Base-by-base conservation (phyloP, 176 grass and related monocot species). In the Oryza glaberrima region DNA sequence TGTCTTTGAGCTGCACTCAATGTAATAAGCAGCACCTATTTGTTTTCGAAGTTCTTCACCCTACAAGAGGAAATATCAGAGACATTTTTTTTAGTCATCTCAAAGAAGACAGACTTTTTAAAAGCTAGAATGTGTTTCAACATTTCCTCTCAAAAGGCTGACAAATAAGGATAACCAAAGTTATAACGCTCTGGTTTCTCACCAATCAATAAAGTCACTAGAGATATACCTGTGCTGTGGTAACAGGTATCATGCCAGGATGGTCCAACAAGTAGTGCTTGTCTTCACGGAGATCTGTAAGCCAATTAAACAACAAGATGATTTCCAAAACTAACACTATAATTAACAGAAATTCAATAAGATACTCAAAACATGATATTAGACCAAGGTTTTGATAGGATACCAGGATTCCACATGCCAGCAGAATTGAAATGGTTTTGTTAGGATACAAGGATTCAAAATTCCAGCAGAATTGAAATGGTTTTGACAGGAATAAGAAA, bases 1-100 rank as follows among this genome's bases (percentile, higher is more conserved):
- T 77, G 96, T 99, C 91, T 94, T 99, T 88, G 96, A 99, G 81
- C 96, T 99, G 82, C 96, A 99, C n/a, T 99, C 96, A 20, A 94
- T 82, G 84, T 99, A 99, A 94, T 94, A 94, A 58, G 85, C 72
- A 69, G 93, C 96, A 69, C 93, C 96, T 34, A 99, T 92, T 82
- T 96, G 93, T 85, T 90, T 99, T 7, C 91, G 91, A 78, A 99
- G 91, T 86, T 99, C 93, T 76, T 99, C 96, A 49, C 96, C 96
- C 96, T 98, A 34, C n/a, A 81, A 28, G n/a, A 15, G 35, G 15
- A 81, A 82, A 77, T 36, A 16, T 17, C 17, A 69, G 69, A 46
- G 40, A 70, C 7, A 80, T 14, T 49, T 49, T 49, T 48, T 48
- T 48, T 49, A 15, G 47, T 49, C 47, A 49, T 49, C 47, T 49